Base-by-base conservation (phyloP, 2,329 filamentous ascomycete species). In the Aureobasidium sp. region DNA sequence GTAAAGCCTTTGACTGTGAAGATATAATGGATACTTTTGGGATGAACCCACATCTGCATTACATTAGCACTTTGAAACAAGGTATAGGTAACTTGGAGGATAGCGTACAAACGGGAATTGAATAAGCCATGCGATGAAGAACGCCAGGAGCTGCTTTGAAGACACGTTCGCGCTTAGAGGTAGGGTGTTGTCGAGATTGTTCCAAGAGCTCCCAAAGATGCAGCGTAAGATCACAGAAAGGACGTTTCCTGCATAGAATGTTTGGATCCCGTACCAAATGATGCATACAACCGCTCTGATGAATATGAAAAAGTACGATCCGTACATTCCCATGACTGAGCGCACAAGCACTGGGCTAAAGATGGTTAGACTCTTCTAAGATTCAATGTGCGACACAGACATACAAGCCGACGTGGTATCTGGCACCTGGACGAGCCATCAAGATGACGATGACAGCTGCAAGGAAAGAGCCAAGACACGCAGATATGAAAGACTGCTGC, bases 221-320 rank as follows among this genome's bases (percentile, higher is more conserved):
- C 73, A 73, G 22, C 74, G 70, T 12, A 78, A 67, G 45, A 73
- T 69, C 1, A 76, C 72, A 8, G 70, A 69, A 52, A 75, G 67
- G 22, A 77, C 63, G 39, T 74, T 70, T 6, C 71, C 69, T 15
- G 71, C 73, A 58, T 74, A 69, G 59, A 65, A 67, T 2, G 66
- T 73, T 64, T 75, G 70, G 11, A 70, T 74, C 5, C 74, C 74
- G 59, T 74, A 75, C 68, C 75, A 77, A 61, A 77, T 73, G 37
- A 75, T 69, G 14, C 71, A 72, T 1, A 77, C 74, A 0, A 73
- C 65, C 7, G 70, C 70, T 42, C 72, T 64, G 29, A 74, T 73
- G 64, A 75, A 72, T 42, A 78, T 69, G 65, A 78, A 77, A 31
- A 75, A 73, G 61, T 72, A 72, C 1, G 73, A 72, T 17, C 75